Base-by-base conservation (phyloP, 768 basidiomycete species). In the Pulveroboletus sp. region DNA sequence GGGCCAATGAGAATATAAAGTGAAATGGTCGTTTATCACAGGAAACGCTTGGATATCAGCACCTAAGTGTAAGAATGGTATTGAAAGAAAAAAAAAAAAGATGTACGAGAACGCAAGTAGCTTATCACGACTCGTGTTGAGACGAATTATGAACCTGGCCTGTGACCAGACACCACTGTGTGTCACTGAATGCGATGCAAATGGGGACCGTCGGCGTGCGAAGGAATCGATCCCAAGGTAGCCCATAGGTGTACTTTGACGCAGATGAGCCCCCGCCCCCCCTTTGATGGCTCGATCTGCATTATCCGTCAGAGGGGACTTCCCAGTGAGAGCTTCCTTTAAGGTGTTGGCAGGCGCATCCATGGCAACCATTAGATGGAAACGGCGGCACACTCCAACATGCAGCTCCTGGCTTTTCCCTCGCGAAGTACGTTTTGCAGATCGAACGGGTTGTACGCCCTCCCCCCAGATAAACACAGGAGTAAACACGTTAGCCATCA, bases 371-470 rank as follows among this genome's bases (percentile, higher is more conserved):
- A 3, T 9, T 6, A 26, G 15, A n/a, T 27, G 10, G 8, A 26
- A 27, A n/a, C 5, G 5, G 24, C 1, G 24, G 24, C 5, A 24
- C 9, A 26, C 5, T 15, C 15, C 26, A n/a, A 8, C 26, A 15
- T 41, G 10, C n/a, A 41, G n/a, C 8, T 76, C 81, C 39, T 50
- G 80, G 0, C 67, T 89, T 17, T 91, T 91, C 69, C 21, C 90
- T 91, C 70, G 86, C 86, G 86, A 83, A 61, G 41, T 35, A 8
- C 32, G 0, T 63, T 43, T 0, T n/a, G 11, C 24, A 8, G 42
- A 28, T 42, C 38, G 24, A 8, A 8, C 14, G 11, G 14, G 3
- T 35, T 18, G 5, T 36, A 30, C 45, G 13, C 58, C 39, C 57
- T 49, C 15, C n/a, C 21, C 17, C 11, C 32, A 31, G 17, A 30